phyloP scores from a whole-genome alignment of 768 basidiomycete species.

The Termitomyces eurrhizus region DNA sequence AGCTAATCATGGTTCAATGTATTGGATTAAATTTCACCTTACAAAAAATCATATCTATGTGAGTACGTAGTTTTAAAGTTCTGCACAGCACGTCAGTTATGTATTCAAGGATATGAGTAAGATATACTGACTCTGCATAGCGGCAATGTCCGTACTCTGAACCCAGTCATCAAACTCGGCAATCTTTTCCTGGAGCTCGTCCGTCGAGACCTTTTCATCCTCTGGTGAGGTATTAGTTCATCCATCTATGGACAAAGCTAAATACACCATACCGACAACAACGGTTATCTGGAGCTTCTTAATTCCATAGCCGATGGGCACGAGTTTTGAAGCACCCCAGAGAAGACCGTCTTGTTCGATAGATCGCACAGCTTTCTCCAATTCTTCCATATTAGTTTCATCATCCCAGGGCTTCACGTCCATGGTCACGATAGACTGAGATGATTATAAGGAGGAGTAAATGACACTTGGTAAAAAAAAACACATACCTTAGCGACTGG shows the following conservation, averaged over 20 bases:
- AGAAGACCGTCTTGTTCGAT: conserved; percentile 88
- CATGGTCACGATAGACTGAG: conserved; percentile 92
- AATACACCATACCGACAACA: conserved; percentile 45
- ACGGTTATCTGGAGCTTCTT: conserved; percentile 80
- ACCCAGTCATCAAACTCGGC: conserved; percentile 82
- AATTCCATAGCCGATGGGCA: conserved; percentile 89
- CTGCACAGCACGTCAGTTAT: conserved; percentile 13
- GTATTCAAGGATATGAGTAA: neutral
- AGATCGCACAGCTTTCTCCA: conserved; percentile 82
- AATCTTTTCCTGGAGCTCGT: conserved; percentile 91
- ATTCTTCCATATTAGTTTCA: conserved; percentile 91
- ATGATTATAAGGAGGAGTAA: conserved; percentile 3
- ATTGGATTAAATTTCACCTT: neutral
- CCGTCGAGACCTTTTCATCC: conserved; percentile 92
- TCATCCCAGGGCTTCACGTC: conserved; percentile 99
- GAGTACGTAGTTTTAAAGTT: conserved; percentile 15
- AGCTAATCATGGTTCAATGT: neutral
- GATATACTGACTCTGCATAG: conserved; percentile 78
- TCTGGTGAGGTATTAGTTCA: conserved; percentile 39
- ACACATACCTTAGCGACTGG: conserved; percentile 71
- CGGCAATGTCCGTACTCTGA: conserved; percentile 88
- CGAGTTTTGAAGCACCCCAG: conserved; percentile 94
- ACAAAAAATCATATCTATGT: neutral
- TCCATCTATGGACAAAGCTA: neutral
- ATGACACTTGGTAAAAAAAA: neutral